Evolutionary conservation across 805 yeast genomes (phyloP).

Genomic region (Kuraishia capsulata): DNA sequence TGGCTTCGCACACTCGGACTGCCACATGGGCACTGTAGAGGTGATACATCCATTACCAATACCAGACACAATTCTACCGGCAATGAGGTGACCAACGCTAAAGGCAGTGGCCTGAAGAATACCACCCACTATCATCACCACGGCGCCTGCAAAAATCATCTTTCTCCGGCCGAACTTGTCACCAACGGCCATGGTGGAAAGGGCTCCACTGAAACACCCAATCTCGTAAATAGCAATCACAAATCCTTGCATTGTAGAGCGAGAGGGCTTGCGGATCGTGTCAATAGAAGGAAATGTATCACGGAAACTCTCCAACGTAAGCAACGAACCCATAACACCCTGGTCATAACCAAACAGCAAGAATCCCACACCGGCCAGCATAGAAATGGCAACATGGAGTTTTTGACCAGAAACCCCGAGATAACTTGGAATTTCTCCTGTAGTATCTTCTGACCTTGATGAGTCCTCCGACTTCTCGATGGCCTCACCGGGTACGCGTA

Average conservation of each 20-base stretch:
- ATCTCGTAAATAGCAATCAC: slow-evolving; percentile 40
- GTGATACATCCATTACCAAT: slow-evolving; percentile 36
- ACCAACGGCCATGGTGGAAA: slow-evolving; percentile 26
- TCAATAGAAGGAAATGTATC: slow-evolving; percentile 16
- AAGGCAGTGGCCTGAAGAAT: slow-evolving; percentile 16
- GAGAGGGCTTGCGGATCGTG: slow-evolving; percentile 18
- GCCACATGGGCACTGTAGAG: slow-evolving; percentile 37
- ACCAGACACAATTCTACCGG: slow-evolving; percentile 34
- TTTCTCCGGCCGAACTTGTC: slow-evolving; percentile 29
- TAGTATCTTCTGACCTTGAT: no score
- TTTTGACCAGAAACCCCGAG: neutral
- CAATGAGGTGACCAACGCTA: slow-evolving; percentile 32
- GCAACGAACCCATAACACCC: slow-evolving; percentile 35
- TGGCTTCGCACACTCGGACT: slow-evolving; percentile 32
- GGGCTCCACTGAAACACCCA: slow-evolving; percentile 35
- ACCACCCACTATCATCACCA: slow-evolving; percentile 27
- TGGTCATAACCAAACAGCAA: slow-evolving; percentile 42
- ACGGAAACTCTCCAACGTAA: slow-evolving; percentile 14
- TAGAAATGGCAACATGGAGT: neutral
- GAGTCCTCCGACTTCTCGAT: no score
- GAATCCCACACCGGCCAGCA: slow-evolving; percentile 17
- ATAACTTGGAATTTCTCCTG: neutral
- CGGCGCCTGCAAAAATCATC: slow-evolving; percentile 24
- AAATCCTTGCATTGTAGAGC: slow-evolving; percentile 37
- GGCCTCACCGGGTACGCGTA: no score